phyloP scores from a whole-genome alignment of 805 yeast genomes.

The Komagataella kurtzmanii region DNA sequence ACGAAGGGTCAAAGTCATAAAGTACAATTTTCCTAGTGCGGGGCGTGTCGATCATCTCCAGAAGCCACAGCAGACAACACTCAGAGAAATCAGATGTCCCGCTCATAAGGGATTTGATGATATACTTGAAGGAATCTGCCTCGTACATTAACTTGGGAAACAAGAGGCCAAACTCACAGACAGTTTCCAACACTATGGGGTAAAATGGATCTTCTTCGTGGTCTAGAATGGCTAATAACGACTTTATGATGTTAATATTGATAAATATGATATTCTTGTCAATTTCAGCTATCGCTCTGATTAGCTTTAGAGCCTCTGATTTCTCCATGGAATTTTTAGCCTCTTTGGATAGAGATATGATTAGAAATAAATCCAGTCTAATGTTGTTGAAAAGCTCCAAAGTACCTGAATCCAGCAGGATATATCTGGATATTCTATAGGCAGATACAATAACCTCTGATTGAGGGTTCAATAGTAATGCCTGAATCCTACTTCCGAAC shows the following conservation, averaged over 20 bases:
- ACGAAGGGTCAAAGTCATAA: conserved; percentile 48
- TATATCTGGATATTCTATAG: conserved; percentile 56
- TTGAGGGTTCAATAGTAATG: conserved; percentile 37
- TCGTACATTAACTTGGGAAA: conserved; percentile 27
- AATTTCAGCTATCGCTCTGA: conserved; percentile 47
- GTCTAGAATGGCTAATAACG: conserved; percentile 52
- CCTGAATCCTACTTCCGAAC: conserved; percentile 43
- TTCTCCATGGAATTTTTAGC: conserved; percentile 40
- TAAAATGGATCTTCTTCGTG: conserved; percentile 36
- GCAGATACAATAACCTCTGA: conserved; percentile 64
- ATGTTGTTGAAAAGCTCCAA: conserved; percentile 36
- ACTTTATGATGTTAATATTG: conserved; percentile 50
- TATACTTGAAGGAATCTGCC: conserved; percentile 29
- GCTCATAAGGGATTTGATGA: conserved; percentile 35
- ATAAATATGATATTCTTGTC: conserved; percentile 38
- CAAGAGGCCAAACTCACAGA: conserved; percentile 34
- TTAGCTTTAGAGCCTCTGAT: conserved; percentile 61
- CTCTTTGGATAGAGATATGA: conserved; percentile 51
- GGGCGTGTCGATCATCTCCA: conserved; percentile 46
- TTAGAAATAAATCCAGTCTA: conserved; percentile 48
- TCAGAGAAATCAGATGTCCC: conserved; percentile 35
- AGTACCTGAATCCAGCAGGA: conserved; percentile 41
- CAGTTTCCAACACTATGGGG: conserved; percentile 35
- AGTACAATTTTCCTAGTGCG: conserved; percentile 37
- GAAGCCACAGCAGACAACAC: conserved; percentile 30